Percentiles rank a stretch among this genome's conserved stretches.
phyloP scores from a whole-genome alignment of 257 asterid genomes.

The Salvia miltiorrhiza region DNA sequence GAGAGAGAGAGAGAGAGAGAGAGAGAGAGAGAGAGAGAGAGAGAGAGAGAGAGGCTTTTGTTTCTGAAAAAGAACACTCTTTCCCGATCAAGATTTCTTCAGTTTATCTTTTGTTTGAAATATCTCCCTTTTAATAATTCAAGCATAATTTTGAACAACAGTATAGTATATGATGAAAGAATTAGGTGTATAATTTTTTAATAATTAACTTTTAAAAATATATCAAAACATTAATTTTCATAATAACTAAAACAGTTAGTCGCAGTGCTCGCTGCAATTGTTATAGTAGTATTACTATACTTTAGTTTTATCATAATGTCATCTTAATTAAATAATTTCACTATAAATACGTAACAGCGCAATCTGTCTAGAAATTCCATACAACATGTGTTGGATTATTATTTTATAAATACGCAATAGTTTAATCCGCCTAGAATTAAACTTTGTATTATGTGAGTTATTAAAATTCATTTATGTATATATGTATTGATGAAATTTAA shows the following conservation, averaged over 20 bases:
- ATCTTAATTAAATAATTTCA: too few relatives aligned
- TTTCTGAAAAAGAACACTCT: conserved; percentile 6
- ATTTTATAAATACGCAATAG: background rate
- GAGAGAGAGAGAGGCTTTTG: conserved; percentile 12
- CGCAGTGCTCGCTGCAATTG: too few relatives aligned
- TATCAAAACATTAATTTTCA: too few relatives aligned
- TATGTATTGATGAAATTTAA: background rate
- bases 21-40: background rate
- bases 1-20: background rate
- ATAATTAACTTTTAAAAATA: too few relatives aligned
- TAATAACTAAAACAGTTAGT: too few relatives aligned
- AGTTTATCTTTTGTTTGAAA: background rate
- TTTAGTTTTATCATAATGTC: too few relatives aligned
- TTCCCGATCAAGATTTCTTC: background rate
- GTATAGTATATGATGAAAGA: too few relatives aligned
- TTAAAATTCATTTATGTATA: too few relatives aligned
- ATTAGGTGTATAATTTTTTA: too few relatives aligned
- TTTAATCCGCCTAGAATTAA: background rate
- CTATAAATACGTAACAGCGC: background rate
- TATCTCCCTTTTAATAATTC: background rate
- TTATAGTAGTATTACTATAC: too few relatives aligned
- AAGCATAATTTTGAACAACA: background rate
- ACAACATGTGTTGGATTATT: background rate
- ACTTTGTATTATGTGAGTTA: background rate
- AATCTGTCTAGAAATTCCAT: background rate